phyloP scores from a whole-genome alignment of 1,139 yeast species.

The Taphrina pruni region DNA sequence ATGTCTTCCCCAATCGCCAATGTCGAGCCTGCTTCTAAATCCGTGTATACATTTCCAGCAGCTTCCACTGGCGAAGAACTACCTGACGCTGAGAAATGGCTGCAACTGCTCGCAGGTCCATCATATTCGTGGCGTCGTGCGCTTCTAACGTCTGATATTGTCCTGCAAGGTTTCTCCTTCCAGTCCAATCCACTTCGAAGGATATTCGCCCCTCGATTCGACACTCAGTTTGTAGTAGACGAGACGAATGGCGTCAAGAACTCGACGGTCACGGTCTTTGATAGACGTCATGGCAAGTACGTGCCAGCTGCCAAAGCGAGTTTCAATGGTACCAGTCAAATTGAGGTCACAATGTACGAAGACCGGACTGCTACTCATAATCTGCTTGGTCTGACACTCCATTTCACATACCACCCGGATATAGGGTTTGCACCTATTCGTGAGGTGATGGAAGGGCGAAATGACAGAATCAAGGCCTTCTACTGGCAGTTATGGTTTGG shows the following conservation, averaged over 20 bases:
- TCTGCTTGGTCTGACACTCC: slow-evolving; percentile 70
- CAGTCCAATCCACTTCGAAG: slow-evolving; percentile 78
- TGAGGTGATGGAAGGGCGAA: slow-evolving; percentile 89
- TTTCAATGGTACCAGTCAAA: slow-evolving; percentile 57
- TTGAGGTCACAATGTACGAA: slow-evolving; percentile 79
- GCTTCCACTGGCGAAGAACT: slow-evolving; percentile 53
- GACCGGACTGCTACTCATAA: slow-evolving; percentile 80
- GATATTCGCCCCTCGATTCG: slow-evolving; percentile 75
- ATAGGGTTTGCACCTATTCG: slow-evolving; percentile 94
- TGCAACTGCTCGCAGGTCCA: slow-evolving; percentile 78
- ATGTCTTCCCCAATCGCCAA: slow-evolving; percentile 16
- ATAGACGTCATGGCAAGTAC: slow-evolving; percentile 72
- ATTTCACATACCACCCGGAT: slow-evolving; percentile 77
- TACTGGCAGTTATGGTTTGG: slow-evolving; percentile 99
- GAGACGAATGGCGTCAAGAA: slow-evolving; percentile 57
- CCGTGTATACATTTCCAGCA: slow-evolving; percentile 61
- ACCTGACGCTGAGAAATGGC: slow-evolving; percentile 65
- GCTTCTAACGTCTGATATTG: slow-evolving; percentile 73
- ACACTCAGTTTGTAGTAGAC: slow-evolving; percentile 68
- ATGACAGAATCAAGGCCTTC: slow-evolving; percentile 88
- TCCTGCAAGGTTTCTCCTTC: slow-evolving; percentile 84
- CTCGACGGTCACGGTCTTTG: slow-evolving; percentile 66
- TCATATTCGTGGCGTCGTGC: slow-evolving; percentile 90
- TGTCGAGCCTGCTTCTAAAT: slow-evolving; percentile 49
- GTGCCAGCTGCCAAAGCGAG: slow-evolving; percentile 72